A percentile compares a stretch with the other conserved stretches of the same genome.
phyloP scores from a whole-genome alignment of 192 early-diverging fungal species.

The Borealophlyctis nickersoniae region DNA sequence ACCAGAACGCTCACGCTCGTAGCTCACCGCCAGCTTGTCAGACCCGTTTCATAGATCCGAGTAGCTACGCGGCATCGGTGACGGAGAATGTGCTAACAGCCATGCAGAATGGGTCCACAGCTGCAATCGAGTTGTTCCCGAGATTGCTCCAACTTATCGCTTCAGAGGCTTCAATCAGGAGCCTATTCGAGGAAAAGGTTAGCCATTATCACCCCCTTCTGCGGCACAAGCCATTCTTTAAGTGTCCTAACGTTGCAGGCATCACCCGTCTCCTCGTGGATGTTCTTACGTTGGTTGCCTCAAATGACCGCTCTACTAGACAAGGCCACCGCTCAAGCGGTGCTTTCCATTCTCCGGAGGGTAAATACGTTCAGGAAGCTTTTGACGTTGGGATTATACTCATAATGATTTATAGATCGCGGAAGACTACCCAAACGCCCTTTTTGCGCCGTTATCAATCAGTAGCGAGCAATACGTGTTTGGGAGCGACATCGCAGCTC shows the following conservation, averaged over 20 bases:
- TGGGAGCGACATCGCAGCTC: slow-evolving; percentile 4
- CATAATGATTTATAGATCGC: slow-evolving; percentile 52
- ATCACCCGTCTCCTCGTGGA: slow-evolving; percentile 48
- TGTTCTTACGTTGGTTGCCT: slow-evolving; percentile 72
- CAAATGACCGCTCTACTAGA: slow-evolving; percentile 72
- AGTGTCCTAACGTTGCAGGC: slow-evolving; percentile 4
- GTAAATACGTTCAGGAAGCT: neutral
- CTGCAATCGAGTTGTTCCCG: slow-evolving; percentile 65
- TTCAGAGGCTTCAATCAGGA: no score
- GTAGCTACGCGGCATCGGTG: no score
- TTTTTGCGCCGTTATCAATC: slow-evolving; percentile 68
- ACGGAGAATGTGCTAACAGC: slow-evolving; percentile 51
- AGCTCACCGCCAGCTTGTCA: no score
- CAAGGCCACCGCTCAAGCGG: slow-evolving; percentile 27
- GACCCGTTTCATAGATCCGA: no score
- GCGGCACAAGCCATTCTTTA: neutral
- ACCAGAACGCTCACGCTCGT: no score
- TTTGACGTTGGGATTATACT: slow-evolving; percentile 8
- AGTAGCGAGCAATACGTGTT: slow-evolving; percentile 68
- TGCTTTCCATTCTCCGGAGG: slow-evolving; percentile 10
- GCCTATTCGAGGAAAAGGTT: no score
- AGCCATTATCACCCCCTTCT: neutral
- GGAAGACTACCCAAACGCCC: slow-evolving; percentile 56
- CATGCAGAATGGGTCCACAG: slow-evolving; percentile 50
- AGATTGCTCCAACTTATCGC: slow-evolving; percentile 63